These are phyloP conservation scores for Annona squamosa DNA, from an alignment of 164 flowering plant species.

Conservation along the genomic window DNA sequence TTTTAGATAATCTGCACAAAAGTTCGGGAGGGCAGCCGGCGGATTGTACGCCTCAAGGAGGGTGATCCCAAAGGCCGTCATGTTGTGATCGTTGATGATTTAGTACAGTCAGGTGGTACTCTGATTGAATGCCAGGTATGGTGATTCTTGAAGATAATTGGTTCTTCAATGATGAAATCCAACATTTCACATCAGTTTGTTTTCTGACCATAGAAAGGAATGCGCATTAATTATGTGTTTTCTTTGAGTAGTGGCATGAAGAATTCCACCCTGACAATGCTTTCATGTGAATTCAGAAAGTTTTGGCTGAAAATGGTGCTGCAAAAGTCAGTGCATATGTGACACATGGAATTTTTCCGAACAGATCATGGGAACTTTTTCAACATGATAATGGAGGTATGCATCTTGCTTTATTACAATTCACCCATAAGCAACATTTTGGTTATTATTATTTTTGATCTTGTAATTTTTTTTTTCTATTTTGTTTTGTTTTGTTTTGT, in stretches of 20 bases:
- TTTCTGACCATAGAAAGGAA: no score
- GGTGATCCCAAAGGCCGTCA: constrained; percentile 91
- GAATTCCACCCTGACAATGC: neutral
- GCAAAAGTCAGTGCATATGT: constrained; percentile 92
- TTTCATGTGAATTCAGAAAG: constrained; percentile 42
- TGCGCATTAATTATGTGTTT: no score
- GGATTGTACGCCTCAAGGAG: constrained; percentile 90
- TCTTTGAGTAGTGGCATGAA: no score
- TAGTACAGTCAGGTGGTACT: constrained; percentile 97
- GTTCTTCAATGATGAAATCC: neutral
- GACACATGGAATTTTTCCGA: constrained; percentile 95
- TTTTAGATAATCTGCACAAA: constrained; percentile 85
- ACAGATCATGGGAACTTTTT: constrained; percentile 85
- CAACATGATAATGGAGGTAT: constrained; percentile 64
- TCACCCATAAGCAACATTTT: neutral
- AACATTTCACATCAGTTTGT: neutral
- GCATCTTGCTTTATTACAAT: neutral
- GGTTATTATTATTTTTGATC: neutral
- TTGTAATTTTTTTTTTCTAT: neutral
- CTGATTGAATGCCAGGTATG: constrained; percentile 92
- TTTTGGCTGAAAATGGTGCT: constrained; percentile 88
- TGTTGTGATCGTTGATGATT: constrained; percentile 96
- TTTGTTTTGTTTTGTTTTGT: neutral
- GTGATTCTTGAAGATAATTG: neutral
- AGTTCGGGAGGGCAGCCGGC: constrained; percentile 88